These are phyloP conservation scores for Penicillium sp. DNA, from an alignment of 2,329 filamentous ascomycete species.

Conservation along the genomic window DNA sequence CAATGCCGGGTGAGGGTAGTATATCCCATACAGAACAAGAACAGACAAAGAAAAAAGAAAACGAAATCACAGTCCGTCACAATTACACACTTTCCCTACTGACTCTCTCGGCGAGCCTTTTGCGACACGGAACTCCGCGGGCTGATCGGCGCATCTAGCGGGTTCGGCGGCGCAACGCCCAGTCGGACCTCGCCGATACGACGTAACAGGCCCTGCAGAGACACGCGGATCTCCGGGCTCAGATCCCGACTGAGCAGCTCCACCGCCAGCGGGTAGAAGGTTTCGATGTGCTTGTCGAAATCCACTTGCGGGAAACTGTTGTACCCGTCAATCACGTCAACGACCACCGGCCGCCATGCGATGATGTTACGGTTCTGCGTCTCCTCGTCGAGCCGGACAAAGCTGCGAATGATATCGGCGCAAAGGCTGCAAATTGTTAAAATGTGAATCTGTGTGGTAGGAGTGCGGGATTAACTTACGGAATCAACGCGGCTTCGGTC, in stretches of 20 bases:
- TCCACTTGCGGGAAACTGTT: conserved; percentile 78
- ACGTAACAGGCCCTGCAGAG: conserved; percentile 76
- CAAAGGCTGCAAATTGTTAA: conserved; percentile 62
- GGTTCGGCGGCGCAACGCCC: conserved; percentile 47
- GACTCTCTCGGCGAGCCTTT: conserved; percentile 36
- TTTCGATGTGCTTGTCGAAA: conserved; percentile 77
- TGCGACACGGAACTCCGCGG: conserved; percentile 43
- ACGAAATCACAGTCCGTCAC: neutral
- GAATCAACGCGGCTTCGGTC: conserved; percentile 89
- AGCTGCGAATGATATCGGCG: conserved; percentile 88
- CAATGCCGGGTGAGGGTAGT: conserved; percentile 25
- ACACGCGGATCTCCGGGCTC: conserved; percentile 74
- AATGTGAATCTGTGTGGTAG: conserved; percentile 24
- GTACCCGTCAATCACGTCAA: conserved; percentile 94
- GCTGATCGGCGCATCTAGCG: conserved; percentile 32
- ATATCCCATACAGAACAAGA: conserved; percentile 36
- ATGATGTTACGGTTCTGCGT: conserved; percentile 96
- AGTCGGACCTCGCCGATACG: conserved; percentile 78
- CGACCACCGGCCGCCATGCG: conserved; percentile 95
- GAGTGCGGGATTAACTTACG: conserved; percentile 51
- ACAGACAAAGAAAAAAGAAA: conserved; percentile 6
- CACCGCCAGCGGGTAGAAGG: conserved; percentile 85
- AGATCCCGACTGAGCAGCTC: conserved; percentile 84
- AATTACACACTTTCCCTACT: conserved; percentile 3
- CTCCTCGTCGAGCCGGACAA: conserved; percentile 87